Percentiles rank a stretch among this genome's conserved stretches.
These are phyloP conservation scores for Stromatinia cepivora DNA, from an alignment of 2,329 filamentous ascomycete species.

Conservation along the genomic window DNA sequence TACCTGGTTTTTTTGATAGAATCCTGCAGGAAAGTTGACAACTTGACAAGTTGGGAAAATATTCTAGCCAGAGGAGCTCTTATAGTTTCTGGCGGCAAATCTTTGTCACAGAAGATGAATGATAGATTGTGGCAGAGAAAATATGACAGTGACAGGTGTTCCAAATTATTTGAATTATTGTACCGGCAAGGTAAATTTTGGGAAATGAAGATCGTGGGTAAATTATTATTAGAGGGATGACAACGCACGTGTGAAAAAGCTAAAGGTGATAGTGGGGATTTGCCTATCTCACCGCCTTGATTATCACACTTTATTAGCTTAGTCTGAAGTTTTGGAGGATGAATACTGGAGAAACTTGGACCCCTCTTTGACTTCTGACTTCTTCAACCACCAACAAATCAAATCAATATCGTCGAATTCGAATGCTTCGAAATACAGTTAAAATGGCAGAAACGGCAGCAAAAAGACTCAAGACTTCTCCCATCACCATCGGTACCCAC, in stretches of 20 bases:
- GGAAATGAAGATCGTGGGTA: constrained; percentile 19
- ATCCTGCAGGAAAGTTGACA: constrained; percentile 14
- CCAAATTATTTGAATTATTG: constrained; percentile 2
- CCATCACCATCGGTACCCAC: constrained; percentile 73
- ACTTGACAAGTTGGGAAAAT: constrained; percentile 3
- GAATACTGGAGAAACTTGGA: constrained; percentile 20
- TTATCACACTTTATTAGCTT: not conserved
- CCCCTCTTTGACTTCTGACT: constrained; percentile 9
- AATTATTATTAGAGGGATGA: constrained; percentile 8
- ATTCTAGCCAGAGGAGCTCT: constrained; percentile 7
- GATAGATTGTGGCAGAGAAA: constrained; percentile 2
- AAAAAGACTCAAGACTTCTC: constrained; percentile 81
- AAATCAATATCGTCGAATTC: constrained; percentile 21
- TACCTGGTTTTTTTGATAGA: constrained; percentile 16
- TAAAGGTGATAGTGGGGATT: constrained; percentile 17
- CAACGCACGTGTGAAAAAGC: constrained; percentile 20
- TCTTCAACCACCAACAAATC: constrained; percentile 7
- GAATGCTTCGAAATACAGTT: constrained; percentile 49
- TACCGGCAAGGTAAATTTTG: constrained; percentile 8
- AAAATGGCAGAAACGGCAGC: constrained; percentile 69
- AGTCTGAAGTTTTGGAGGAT: constrained; percentile 11
- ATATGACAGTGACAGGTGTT: constrained; percentile 6
- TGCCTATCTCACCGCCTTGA: constrained; percentile 1
- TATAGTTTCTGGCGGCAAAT: not conserved
- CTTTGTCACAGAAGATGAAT: constrained; percentile 11